Evolutionary conservation across 495 filamentous ascomycete genomes (phyloP), one percentile per base, ranked within the genome.

Genomic region (Ascobolus immersus): DNA sequence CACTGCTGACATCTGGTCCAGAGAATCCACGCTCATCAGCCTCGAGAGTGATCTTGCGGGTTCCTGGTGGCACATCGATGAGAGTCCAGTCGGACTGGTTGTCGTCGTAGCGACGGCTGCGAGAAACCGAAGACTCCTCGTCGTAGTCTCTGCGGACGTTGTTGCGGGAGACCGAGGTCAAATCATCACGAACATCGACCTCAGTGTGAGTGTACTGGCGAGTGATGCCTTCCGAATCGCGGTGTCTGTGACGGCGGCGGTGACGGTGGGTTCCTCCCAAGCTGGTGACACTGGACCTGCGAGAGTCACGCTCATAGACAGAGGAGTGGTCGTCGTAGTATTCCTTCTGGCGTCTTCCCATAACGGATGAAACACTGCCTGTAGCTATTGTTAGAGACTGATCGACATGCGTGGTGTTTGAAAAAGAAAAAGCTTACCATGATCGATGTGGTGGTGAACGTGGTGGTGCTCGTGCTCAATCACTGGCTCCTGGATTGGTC

Each of bases 61-160:
- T 82, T 34, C 76, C 76, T 10, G 74, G 73, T 4, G 76, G 76
- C 19, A 82, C 71, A 50, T 82, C 76, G 14, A 81, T 65, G 35
- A 81, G 76, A 33, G 62, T 58, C 67, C 75, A 80, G 45, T 75
- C 70, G 12, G 63, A 66, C 44, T 79, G 73, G 23, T 47, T 41
- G 2, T 65, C 62, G 29, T 58, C 54, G 32, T 54, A 64, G 55
- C 50, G 29, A 41, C 34, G 21, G 34, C 19, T 36, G 35, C 39
- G 21, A 2, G 39, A 38, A 29, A 30, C 39, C 14, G 28, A 14
- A 42, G n/a, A n/a, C n/a, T n/a, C n/a, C n/a, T n/a, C 28, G 25
- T 43, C 45, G 11, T 47, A 37, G 11, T 41, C 23, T 23, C 40
- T 24, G 11, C 32, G 28, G 17, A 45, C 38, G 11, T 39, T 38